Evolutionary conservation across 352 stramenopile species (phyloP).

Genomic region (Pythium grandisporangium): DNA sequence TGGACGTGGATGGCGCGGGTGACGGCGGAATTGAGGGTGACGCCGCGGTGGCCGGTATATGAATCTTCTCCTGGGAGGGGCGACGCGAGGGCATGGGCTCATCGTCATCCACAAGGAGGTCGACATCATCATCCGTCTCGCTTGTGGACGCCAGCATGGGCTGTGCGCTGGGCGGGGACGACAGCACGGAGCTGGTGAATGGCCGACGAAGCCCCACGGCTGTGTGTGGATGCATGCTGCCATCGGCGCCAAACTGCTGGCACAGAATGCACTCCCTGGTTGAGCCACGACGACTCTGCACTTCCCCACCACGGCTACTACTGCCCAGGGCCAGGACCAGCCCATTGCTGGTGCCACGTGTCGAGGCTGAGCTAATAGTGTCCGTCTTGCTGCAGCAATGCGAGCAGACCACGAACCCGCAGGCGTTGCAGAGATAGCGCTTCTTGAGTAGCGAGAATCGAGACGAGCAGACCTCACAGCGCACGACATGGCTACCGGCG

Average conservation of each 20-base stretch:
- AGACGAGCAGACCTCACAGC: conserved; percentile 46
- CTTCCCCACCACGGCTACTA: not conserved
- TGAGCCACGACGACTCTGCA: conserved; percentile 6
- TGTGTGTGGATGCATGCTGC: conserved; percentile 11
- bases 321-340: conserved; percentile 1
- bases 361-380: no score
- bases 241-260: conserved; percentile 35
- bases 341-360: no score
- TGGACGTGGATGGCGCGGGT: no score
- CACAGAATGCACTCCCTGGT: conserved; percentile 51
- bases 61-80: no score
- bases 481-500: conserved; percentile 14
- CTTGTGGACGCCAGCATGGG: conserved; percentile 8
- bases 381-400: conserved; percentile 30
- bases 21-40: no score
- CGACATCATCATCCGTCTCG: conserved; percentile 10
- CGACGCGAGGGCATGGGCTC: no score
- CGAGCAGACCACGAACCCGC: conserved; percentile 37
- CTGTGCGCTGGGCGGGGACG: conserved; percentile 11
- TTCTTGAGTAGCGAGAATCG: conserved; percentile 59
- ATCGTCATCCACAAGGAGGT: no score
- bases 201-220: conserved; percentile 17
- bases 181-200: conserved; percentile 19
- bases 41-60: no score
- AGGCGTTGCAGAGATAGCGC: conserved; percentile 43